Evolutionary conservation across 768 basidiomycete genomes (phyloP).

Genomic region (Rhizopogon sp.): DNA sequence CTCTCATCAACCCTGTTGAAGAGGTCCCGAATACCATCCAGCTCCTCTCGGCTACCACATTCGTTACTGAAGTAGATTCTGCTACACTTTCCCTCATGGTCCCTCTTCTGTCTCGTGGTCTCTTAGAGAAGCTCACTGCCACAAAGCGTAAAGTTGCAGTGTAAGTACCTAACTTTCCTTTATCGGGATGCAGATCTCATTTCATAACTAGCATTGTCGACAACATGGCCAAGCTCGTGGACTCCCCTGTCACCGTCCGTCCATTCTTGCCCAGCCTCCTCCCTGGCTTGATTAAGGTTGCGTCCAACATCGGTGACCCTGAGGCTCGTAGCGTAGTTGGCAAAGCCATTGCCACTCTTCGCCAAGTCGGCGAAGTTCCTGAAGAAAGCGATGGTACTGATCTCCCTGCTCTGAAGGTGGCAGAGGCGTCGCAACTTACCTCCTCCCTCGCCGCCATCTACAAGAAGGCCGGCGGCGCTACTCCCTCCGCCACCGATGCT

Average conservation of each 20-base stretch:
- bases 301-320: conserved; percentile 92
- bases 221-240: conserved; percentile 98
- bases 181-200: conserved; percentile 12
- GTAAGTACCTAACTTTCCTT: conserved; percentile 40
- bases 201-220: conserved; percentile 70
- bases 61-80: conserved; percentile 99
- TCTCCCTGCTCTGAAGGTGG: conserved; percentile 78
- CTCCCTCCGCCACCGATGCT: conserved; percentile 53
- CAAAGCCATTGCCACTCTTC: conserved; percentile 92
- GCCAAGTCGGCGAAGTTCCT: conserved; percentile 91
- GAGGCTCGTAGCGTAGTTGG: conserved; percentile 92
- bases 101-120: conserved; percentile 90
- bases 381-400: conserved; percentile 81
- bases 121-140: conserved; percentile 90
- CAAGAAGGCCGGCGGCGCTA: conserved; percentile 72
- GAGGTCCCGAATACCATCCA: conserved; percentile 95
- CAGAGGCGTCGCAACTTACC: conserved; percentile 63
- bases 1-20: conserved; percentile 98
- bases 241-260: conserved; percentile 90
- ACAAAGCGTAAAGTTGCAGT: conserved; percentile 98
- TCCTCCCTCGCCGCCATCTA: conserved; percentile 69
- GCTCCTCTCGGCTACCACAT: conserved; percentile 96
- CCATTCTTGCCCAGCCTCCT: conserved; percentile 96
- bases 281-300: conserved; percentile 93
- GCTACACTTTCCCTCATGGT: conserved; percentile 97